Evolutionary conservation across 257 asterid species (phyloP), one percentile per base, ranked within the genome.

Genomic region (Osmanthus fragrans): DNA sequence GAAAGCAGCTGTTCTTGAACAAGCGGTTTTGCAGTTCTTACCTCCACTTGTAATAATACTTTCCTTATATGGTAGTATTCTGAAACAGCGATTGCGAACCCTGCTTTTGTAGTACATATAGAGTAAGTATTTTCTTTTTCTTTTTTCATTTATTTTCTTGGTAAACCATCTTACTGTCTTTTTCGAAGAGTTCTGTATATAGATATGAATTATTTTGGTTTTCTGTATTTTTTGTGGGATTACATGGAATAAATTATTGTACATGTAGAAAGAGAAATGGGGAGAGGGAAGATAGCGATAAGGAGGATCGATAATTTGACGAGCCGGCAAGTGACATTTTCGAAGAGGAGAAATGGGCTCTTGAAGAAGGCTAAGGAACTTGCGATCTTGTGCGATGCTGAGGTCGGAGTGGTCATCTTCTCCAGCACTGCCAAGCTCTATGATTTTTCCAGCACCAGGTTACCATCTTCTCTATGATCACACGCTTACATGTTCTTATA

Each of bases 351-450:
- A 45, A 85, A 69, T 69, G 89, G 89, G 1, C 33, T 86, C 70
- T 23, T 86, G 80, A 86, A 86, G 81, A 86, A 86, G 83, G 85
- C 87, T 0, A 83, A 83, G 84, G 89, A 86, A 70, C 82, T 86
- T 0, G 84, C 82, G 15, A 79, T 86, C 79, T 77, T 86, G 15
- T 86, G 89, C 40, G 89, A 86, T 30, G 87, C 89, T 0, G 87
- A 86, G 71, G 87, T 86, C 23, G 87, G 84, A 1, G 80, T 83
- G 16, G 71, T 86, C 71, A 76, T 86, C 66, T 86, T 86, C 84
- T 86, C 89, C 79, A 82, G 87, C 89, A 86, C 87, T 30, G 73
- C 77, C 34, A 86, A 79, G 66, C 84, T 86, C 74, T 83, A 86
- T 30, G 89, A 86, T 29, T 86, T 83, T 68, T 73, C 81, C 5